Evolutionary conservation across 2,329 filamentous ascomycete genomes (phyloP).

Genomic region (Colletotrichum sp.): DNA sequence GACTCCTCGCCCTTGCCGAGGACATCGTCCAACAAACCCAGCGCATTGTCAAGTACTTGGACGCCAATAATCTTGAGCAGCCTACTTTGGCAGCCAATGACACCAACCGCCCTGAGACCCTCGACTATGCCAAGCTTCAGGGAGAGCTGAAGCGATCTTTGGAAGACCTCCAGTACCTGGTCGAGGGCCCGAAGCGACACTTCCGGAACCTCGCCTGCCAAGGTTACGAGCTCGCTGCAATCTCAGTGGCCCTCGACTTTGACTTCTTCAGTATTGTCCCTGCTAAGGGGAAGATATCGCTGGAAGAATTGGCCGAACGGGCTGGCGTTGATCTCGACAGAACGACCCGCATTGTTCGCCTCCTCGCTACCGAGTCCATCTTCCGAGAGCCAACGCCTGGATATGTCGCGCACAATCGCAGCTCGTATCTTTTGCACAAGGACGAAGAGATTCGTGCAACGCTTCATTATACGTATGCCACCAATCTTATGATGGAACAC

Average conservation of each 20-base stretch:
- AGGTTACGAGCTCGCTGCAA: conserved; percentile 25
- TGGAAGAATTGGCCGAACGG: conserved; percentile 24
- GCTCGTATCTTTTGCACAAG: neutral
- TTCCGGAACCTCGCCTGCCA: neutral
- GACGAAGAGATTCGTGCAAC: conserved; percentile 23
- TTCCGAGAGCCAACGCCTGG: conserved; percentile 26
- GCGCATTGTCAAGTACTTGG: neutral
- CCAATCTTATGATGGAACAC: too few relatives aligned
- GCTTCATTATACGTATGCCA: neutral
- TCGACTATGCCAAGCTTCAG: neutral
- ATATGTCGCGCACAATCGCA: conserved; percentile 23
- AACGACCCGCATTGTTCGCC: conserved; percentile 23
- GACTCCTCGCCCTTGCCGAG: neutral
- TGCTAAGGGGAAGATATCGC: conserved; percentile 13
- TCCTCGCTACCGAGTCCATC: conserved; percentile 26
- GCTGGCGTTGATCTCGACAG: conserved; percentile 27
- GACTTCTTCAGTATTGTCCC: conserved; percentile 29
- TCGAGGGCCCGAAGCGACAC: conserved; percentile 10
- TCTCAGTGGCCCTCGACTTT: conserved; percentile 29
- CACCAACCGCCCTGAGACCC: neutral
- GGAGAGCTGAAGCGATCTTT: neutral
- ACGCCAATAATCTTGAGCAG: neutral
- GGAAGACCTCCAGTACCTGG: conserved; percentile 19
- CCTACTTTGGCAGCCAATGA: neutral
- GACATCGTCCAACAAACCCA: neutral